These are phyloP conservation scores for Tardiomyces blankii DNA, from an alignment of 1,139 yeast genomes.

Conservation along the genomic window DNA sequence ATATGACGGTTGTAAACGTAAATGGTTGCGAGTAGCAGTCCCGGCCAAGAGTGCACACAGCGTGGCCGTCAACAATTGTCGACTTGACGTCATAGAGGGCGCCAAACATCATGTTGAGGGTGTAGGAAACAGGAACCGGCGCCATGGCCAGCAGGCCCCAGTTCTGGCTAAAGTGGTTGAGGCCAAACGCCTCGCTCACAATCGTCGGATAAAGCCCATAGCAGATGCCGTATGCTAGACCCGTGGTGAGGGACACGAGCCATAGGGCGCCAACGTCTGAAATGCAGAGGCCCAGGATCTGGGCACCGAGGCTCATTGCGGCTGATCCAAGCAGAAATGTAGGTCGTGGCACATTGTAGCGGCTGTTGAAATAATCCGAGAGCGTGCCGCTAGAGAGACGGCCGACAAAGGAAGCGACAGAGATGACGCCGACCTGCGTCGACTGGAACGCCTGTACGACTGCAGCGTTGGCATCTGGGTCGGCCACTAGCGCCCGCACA, in stretches of 20 bases:
- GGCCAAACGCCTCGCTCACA: constrained; percentile 66
- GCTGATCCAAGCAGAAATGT: constrained; percentile 54
- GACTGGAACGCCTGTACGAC: constrained; percentile 41
- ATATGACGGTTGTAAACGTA: constrained; percentile 8
- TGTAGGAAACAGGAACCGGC: constrained; percentile 29
- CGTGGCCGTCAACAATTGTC: constrained; percentile 6
- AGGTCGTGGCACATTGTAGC: constrained; percentile 44
- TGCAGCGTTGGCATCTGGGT: constrained; percentile 7
- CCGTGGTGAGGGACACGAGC: constrained; percentile 50
- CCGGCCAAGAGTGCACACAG: constrained; percentile 14
- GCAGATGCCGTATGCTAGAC: constrained; percentile 68
- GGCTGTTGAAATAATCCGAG: constrained; percentile 49
- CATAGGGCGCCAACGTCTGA: constrained; percentile 30
- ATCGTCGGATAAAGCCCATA: constrained; percentile 79
- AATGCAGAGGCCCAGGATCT: constrained; percentile 22
- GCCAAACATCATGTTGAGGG: constrained; percentile 29
- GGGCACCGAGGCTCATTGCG: constrained; percentile 27
- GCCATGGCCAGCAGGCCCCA: constrained; percentile 57
- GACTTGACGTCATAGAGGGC: constrained; percentile 24
- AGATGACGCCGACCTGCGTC: constrained; percentile 59
- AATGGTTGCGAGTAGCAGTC: constrained; percentile 16
- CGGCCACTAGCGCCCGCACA: constrained; percentile 37
- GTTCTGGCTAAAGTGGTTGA: constrained; percentile 59
- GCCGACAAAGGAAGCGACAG: constrained; percentile 57
- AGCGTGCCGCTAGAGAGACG: constrained; percentile 56